Conservation (phyloP, 139 green algal genomes). For the Chlamydomonas schloesseri region DNA sequence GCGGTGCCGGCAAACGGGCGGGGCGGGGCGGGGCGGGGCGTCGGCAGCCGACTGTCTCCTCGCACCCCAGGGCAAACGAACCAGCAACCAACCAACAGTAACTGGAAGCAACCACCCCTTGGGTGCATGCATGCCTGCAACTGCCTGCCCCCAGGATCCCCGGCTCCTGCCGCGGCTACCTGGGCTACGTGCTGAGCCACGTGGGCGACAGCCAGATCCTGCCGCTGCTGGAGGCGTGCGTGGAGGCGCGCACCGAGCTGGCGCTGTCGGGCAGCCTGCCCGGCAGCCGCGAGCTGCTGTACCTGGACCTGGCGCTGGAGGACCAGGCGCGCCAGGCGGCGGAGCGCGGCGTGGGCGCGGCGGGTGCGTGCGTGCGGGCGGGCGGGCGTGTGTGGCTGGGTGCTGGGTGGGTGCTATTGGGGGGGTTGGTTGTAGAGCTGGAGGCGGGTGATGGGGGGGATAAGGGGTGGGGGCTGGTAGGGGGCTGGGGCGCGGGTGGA, state of each 20-base stretch:
- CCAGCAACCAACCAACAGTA: no score
- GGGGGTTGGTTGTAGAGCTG: no score
- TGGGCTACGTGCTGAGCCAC: slow-evolving; percentile 88
- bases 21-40: no score
- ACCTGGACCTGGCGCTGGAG: slow-evolving; percentile 97
- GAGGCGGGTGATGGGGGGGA: no score
- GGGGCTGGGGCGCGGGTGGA: no score
- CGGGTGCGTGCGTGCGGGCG: slow-evolving; percentile 11
- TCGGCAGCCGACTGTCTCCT: no score
- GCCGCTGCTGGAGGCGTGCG: slow-evolving; percentile 87
- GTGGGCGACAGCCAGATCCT: slow-evolving; percentile 74
- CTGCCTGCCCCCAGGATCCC: slow-evolving; percentile 69
- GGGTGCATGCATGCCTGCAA: no score
- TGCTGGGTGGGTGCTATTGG: no score
- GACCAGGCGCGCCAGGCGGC: slow-evolving; percentile 79
- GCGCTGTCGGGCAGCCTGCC: slow-evolving; percentile 51
- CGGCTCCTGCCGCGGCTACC: slow-evolving; percentile 76
- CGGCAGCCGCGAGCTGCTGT: slow-evolving; percentile 90
- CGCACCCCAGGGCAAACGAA: no score
- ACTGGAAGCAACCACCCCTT: no score
- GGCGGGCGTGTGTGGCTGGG: background rate
- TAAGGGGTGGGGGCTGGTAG: no score
- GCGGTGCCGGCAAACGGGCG: background rate
- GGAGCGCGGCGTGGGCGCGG: slow-evolving; percentile 58
- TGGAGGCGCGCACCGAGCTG: slow-evolving; percentile 94